phyloP scores from a whole-genome alignment of 192 early-diverging fungal genomes.

The Backusella tuberculispora region DNA sequence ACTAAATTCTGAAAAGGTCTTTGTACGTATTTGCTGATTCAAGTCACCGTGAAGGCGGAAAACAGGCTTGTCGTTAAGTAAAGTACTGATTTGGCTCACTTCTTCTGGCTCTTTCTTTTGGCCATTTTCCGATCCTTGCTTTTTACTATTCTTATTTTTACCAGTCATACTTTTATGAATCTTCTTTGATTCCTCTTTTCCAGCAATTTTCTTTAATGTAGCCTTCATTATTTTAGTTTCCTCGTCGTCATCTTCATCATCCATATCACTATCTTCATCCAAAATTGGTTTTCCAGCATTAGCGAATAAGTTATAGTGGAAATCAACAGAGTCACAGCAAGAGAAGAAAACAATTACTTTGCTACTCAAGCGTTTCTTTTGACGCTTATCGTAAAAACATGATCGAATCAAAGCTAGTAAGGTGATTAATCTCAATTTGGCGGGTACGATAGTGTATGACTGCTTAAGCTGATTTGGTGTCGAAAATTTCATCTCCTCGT shows the following conservation, averaged over 20 bases:
- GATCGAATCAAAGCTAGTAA: constrained; percentile 75
- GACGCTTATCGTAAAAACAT: constrained; percentile 39
- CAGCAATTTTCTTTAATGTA: constrained; percentile 28
- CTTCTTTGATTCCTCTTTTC: constrained; percentile 24
- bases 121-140: background rate
- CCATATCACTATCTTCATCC: constrained; percentile 43
- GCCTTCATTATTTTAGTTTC: constrained; percentile 40
- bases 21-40: constrained; percentile 76
- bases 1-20: constrained; percentile 76
- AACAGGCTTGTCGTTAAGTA: constrained; percentile 72
- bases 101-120: constrained; percentile 6
- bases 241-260: constrained; percentile 55
- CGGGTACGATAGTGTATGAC: constrained; percentile 81
- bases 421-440: constrained; percentile 91
- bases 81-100: constrained; percentile 46
- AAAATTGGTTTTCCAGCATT: constrained; percentile 56
- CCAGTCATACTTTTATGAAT: background rate
- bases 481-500: constrained; percentile 57
- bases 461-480: constrained; percentile 91
- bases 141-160: constrained; percentile 14
- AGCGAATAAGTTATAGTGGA: constrained; percentile 84
- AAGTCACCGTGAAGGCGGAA: constrained; percentile 92
- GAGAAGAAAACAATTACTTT: constrained; percentile 96
- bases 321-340: constrained; percentile 94
- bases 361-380: constrained; percentile 25